phyloP scores from a whole-genome alignment of 345 rosid genomes.

The Salix viminalis region DNA sequence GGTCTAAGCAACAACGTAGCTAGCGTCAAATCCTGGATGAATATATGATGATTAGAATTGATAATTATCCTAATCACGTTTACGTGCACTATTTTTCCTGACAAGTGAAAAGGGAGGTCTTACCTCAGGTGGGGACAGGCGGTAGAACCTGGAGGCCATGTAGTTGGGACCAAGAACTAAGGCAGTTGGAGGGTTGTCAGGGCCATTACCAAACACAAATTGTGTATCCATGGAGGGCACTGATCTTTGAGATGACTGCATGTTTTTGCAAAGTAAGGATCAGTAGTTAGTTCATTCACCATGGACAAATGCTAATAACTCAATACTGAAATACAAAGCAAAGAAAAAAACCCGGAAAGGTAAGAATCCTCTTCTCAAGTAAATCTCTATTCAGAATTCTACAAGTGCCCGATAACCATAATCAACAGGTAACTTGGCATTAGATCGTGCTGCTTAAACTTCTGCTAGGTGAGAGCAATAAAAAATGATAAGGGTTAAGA shows the following conservation, averaged over 20 bases:
- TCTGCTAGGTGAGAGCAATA: background rate
- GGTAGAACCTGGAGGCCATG: slow-evolving; percentile 30
- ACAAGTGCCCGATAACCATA: background rate
- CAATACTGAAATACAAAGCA: too few relatives aligned
- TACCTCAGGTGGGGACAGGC: slow-evolving; percentile 26
- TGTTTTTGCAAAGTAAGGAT: too few relatives aligned
- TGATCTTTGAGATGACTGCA: too few relatives aligned
- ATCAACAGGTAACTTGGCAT: background rate
- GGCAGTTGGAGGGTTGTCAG: slow-evolving; percentile 25
- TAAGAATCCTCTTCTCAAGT: background rate
- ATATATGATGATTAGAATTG: background rate
- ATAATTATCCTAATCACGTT: background rate
- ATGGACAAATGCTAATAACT: too few relatives aligned
- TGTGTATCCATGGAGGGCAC: too few relatives aligned
- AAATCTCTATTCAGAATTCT: background rate
- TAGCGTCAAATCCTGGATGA: slow-evolving; percentile 31
- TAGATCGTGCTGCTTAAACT: background rate
- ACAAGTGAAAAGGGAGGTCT: background rate
- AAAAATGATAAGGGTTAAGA: too few relatives aligned
- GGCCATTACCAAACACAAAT: slow-evolving; percentile 14
- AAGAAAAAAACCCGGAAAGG: too few relatives aligned
- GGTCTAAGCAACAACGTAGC: slow-evolving; percentile 30
- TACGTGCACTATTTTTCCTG: background rate
- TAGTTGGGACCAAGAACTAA: slow-evolving; percentile 17
- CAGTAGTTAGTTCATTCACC: too few relatives aligned